A percentile compares a stretch with the other conserved stretches of the same genome.
These are phyloP conservation scores for Fraxinus paxiana DNA, from an alignment of 305 asterid genomes.

Conservation along the genomic window DNA sequence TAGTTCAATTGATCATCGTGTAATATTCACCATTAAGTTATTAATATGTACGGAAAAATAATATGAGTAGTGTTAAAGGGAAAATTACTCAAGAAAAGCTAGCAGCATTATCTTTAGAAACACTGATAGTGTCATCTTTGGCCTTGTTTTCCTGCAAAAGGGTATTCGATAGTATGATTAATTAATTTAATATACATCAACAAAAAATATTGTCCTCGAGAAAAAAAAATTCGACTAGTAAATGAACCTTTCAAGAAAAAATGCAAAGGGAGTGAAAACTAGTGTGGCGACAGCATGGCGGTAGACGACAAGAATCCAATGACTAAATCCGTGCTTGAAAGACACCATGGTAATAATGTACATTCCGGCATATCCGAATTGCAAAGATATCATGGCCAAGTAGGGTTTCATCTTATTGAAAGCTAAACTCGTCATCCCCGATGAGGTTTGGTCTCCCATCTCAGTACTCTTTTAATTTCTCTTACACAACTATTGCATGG, in stretches of 20 bases:
- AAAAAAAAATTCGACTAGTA: background rate
- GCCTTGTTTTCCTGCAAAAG: conserved; percentile 69
- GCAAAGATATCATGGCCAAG: conserved; percentile 72
- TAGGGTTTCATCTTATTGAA: conserved; percentile 58
- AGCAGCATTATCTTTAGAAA: conserved; percentile 59
- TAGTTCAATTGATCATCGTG: background rate
- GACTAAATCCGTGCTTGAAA: conserved; percentile 66
- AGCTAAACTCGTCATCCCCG: conserved; percentile 10
- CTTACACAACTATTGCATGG: conserved; percentile 9
- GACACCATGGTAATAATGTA: conserved; percentile 60
- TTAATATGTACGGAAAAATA: background rate
- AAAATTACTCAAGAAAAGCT: conserved; percentile 66
- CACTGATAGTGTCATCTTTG: conserved; percentile 54
- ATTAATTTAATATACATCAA: background rate
- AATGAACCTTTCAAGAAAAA: conserved; percentile 57
- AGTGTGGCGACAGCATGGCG: conserved; percentile 68
- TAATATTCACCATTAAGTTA: background rate
- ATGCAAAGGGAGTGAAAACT: conserved; percentile 66
- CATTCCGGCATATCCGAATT: conserved; percentile 96
- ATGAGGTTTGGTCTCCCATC: conserved; percentile 25
- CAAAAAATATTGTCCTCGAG: background rate
- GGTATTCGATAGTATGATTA: background rate
- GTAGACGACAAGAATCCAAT: conserved; percentile 77
- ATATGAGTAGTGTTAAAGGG: conserved; percentile 2
- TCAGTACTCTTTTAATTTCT: background rate